A percentile compares a stretch with the other conserved stretches of the same genome.
These are phyloP conservation scores for Carallia brachiata DNA, from an alignment of 345 rosid genomes.

Conservation along the genomic window DNA sequence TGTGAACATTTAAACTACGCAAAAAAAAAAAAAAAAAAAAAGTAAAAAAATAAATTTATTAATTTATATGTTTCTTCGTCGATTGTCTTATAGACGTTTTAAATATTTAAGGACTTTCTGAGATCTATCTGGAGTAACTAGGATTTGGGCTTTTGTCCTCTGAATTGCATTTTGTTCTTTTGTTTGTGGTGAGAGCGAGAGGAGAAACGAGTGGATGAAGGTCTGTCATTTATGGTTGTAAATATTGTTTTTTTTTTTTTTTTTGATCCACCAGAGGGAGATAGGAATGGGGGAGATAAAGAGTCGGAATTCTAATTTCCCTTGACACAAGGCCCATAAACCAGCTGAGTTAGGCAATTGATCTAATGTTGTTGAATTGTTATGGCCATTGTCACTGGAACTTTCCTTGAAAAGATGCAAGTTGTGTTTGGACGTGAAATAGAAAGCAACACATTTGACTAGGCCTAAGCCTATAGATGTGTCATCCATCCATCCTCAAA, in stretches of 20 bases:
- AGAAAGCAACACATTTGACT: too few relatives aligned
- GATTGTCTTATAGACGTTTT: not conserved
- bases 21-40: too few relatives aligned
- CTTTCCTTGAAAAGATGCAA: not conserved
- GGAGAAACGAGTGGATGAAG: constrained; percentile 4
- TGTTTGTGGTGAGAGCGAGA: constrained; percentile 16
- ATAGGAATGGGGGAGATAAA: too few relatives aligned
- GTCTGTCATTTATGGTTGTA: constrained; percentile 25
- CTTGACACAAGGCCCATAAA: too few relatives aligned
- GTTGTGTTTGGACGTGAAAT: not conserved
- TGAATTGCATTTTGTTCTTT: not conserved
- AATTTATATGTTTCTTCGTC: not conserved
- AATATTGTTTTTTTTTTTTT: constrained; percentile 5
- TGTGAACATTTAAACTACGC: not conserved
- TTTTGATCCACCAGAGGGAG: too few relatives aligned
- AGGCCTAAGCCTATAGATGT: too few relatives aligned
- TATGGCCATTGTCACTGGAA: not conserved
- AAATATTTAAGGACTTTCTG: not conserved
- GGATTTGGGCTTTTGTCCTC: constrained; percentile 14
- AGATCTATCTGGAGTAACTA: constrained; percentile 12
- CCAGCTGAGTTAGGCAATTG: too few relatives aligned
- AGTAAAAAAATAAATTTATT: too few relatives aligned
- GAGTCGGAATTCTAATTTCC: too few relatives aligned
- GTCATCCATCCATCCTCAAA: too few relatives aligned
- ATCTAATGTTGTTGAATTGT: not conserved